These are phyloP conservation scores for Tolypocladium endophyticum DNA, from an alignment of 2,329 filamentous ascomycete species.

Conservation along the genomic window DNA sequence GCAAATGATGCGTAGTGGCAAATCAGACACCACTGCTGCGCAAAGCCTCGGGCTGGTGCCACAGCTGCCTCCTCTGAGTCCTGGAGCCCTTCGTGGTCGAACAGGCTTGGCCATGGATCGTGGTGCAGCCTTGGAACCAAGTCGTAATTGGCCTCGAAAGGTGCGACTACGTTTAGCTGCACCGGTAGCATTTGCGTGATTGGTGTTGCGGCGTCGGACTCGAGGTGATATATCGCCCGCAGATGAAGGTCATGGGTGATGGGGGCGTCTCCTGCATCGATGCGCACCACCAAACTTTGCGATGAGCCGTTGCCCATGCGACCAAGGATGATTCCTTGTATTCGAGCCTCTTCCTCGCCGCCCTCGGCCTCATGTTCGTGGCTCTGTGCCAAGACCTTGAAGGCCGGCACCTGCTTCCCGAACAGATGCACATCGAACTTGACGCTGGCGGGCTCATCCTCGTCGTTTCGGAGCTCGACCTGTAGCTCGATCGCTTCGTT, in stretches of 20 bases:
- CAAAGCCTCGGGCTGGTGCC: constrained; percentile 45
- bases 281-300: constrained; percentile 32
- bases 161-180: constrained; percentile 63
- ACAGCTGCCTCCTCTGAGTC: constrained; percentile 17
- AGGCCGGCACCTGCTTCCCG: constrained; percentile 41
- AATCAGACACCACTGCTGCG: constrained; percentile 71
- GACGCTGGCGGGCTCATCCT: constrained; percentile 67
- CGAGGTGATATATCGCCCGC: constrained; percentile 65
- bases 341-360: constrained; percentile 29
- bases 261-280: constrained; percentile 38
- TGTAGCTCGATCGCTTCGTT: constrained; percentile 64
- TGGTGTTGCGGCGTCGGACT: constrained; percentile 69
- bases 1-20: constrained; percentile 71
- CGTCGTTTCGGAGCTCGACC: constrained; percentile 67
- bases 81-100: constrained; percentile 46
- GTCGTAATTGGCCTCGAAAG: constrained; percentile 89
- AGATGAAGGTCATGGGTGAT: constrained; percentile 59
- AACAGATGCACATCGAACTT: constrained; percentile 59
- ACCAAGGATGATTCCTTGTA: constrained; percentile 32
- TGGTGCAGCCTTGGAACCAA: constrained; percentile 69
- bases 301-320: constrained; percentile 36
- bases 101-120: constrained; percentile 80
- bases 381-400: constrained; percentile 29
- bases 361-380: constrained; percentile 21
- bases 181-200: constrained; percentile 64